Evolutionary conservation across 305 asterid genomes (phyloP).

Genomic region (Coffea humblotiana): DNA sequence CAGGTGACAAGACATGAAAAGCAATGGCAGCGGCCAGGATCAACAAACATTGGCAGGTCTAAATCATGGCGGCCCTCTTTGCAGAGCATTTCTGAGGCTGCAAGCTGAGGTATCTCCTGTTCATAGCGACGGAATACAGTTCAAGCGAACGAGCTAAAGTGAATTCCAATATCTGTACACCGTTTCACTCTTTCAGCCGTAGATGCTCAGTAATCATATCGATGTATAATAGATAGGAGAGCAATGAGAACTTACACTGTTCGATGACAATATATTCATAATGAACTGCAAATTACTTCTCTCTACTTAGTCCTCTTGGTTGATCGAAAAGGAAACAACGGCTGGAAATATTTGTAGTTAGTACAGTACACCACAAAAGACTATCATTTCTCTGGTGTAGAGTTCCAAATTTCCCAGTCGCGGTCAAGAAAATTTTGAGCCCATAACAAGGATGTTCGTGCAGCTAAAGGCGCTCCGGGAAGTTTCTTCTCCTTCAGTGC

Average conservation of each 20-base stretch:
- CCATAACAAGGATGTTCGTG: constrained; percentile 40
- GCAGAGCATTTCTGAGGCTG: constrained; percentile 80
- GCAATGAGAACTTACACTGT: constrained; percentile 30
- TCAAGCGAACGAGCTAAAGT: constrained; percentile 14
- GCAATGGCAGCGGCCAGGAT: constrained; percentile 44
- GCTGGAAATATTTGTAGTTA: not conserved
- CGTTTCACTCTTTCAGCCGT: constrained; percentile 20
- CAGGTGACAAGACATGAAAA: constrained; percentile 47
- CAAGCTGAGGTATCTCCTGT: constrained; percentile 23
- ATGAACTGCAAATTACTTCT: constrained; percentile 24
- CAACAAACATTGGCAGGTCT: constrained; percentile 34
- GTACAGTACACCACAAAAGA: not conserved
- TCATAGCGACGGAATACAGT: constrained; percentile 12
- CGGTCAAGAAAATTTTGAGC: constrained; percentile 41
- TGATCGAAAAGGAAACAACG: not conserved
- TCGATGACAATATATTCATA: constrained; percentile 24
- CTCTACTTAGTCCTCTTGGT: constrained; percentile 5
- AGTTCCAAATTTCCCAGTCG: constrained; percentile 41
- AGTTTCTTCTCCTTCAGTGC: constrained; percentile 63
- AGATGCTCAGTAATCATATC: constrained; percentile 25
- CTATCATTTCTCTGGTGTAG: constrained; percentile 15
- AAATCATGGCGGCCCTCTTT: constrained; percentile 85
- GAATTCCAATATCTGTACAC: constrained; percentile 14
- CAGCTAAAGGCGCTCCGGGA: constrained; percentile 59
- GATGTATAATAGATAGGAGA: constrained; percentile 44